phyloP scores from a whole-genome alignment of 148 eudicot species.

The Camellia granthamiana region DNA sequence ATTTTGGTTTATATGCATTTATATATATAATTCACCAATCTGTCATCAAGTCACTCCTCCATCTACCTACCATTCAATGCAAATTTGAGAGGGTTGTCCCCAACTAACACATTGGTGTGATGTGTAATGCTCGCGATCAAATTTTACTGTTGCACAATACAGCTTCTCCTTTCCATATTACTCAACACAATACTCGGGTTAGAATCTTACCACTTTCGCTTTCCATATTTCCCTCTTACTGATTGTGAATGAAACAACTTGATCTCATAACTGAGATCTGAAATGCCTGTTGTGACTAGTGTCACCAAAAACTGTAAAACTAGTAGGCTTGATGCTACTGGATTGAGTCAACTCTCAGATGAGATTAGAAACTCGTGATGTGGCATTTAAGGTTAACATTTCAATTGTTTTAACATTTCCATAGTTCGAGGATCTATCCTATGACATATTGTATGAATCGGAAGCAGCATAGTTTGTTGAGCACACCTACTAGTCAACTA shows the following conservation, averaged over 20 bases:
- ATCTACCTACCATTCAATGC: slow-evolving; percentile 20
- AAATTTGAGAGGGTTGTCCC: not conserved
- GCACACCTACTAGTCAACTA: not conserved
- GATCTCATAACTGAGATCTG: not conserved
- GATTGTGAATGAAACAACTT: not conserved
- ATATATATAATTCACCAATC: not conserved
- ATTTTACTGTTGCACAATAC: not conserved
- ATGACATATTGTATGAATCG: not conserved
- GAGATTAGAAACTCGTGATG: not conserved
- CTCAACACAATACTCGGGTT: too few species aligned
- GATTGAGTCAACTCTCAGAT: slow-evolving; percentile 2
- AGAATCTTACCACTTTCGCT: too few species aligned
- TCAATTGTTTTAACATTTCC: not conserved
- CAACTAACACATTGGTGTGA: not conserved
- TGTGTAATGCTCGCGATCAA: not conserved
- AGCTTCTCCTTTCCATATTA: too few species aligned
- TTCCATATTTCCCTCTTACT: too few species aligned
- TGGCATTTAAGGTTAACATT: not conserved
- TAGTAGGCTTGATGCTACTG: not conserved
- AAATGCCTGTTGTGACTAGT: not conserved
- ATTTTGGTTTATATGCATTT: not conserved
- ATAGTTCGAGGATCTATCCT: not conserved
- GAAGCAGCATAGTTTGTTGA: not conserved
- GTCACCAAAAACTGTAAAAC: too few species aligned
- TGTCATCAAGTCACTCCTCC: slow-evolving; percentile 6